Evolutionary conservation across 768 basidiomycete species (phyloP).

Genomic region (Kwoniella dendrophila): DNA sequence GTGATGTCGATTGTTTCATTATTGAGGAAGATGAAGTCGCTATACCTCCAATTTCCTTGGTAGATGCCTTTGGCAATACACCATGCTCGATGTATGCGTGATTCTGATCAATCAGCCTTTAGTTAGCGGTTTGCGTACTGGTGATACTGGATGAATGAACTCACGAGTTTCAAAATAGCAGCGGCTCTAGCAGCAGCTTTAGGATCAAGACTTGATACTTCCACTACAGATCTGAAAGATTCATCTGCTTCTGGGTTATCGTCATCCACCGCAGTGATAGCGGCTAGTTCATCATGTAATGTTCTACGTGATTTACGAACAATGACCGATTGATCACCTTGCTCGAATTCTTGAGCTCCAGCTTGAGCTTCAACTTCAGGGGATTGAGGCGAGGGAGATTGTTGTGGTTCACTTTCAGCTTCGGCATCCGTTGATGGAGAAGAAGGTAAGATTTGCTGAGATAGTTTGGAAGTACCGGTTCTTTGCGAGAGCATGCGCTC

Average conservation of each 20-base stretch:
- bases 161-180: conserved; percentile 85
- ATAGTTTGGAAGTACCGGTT: conserved; percentile 7
- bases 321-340: conserved; percentile 9
- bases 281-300: conserved; percentile 15
- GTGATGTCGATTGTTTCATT: conserved; percentile 5
- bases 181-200: conserved; percentile 87
- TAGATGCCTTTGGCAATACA: conserved; percentile 17
- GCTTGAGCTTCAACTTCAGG: not conserved
- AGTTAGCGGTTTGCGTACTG: no score
- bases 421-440: not conserved
- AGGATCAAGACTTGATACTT: conserved; percentile 82
- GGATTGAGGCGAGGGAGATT: not conserved
- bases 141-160: no score
- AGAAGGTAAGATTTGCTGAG: conserved; percentile 16
- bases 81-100: conserved; percentile 81
- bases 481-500: not conserved
- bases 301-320: conserved; percentile 17
- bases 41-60: not conserved
- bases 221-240: conserved; percentile 64
- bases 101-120: no score
- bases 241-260: conserved; percentile 30
- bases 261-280: conserved; percentile 8
- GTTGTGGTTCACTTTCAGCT: not conserved
- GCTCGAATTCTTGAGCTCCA: no score
- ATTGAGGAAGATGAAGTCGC: not conserved